Evolutionary conservation across 2,329 filamentous ascomycete species (phyloP), one percentile per base, ranked within the genome.

Genomic region (Ophiostoma himal-ulmi): DNA sequence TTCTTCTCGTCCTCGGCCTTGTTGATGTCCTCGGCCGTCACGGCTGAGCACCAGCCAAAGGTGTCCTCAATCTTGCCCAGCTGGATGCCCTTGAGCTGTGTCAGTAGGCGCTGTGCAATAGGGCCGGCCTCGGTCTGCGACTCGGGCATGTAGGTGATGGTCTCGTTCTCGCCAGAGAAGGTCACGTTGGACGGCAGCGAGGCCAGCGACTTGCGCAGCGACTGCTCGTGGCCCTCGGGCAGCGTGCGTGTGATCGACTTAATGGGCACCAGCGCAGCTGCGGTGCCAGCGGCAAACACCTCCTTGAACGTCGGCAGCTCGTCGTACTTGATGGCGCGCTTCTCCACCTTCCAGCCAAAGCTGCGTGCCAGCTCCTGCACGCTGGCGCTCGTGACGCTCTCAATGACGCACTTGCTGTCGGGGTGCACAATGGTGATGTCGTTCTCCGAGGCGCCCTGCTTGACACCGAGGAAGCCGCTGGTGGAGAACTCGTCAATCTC

Each of bases 401-500:
- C 88, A 77, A 98, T 97, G 57, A 96, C 92, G 76, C 89, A 93
- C 76, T 88, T 89, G 76, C 91, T 94, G 79, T 96, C 91, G 0
- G 94, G 94, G n/a, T 95, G 89, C 5, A 95, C 89, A 2, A 98
- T 82, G 8, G 91, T 94, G 13, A 91, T 83, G 39, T 85, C 80
- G 5, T 67, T 26, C 13, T 83, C 81, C 37, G 76, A 79, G 3
- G 84, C 86, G 62, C 88, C 82, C 22, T 68, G 66, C 70, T 85
- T 84, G 74, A 92, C 90, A 3, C 93, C 95, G 74, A 98, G 91
- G 79, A 99, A 98, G 0, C 93, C 94, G 73, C 90, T 94, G 0
- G 95, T 98, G 75, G 91, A 95, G 78, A 98, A 99, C 84, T 99
- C 94, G 77, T 99, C 94, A 73, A 99, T 87, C 78, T 96, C 93